These are phyloP conservation scores for Quercus gilva DNA, from an alignment of 306 rosid species.

Conservation along the genomic window DNA sequence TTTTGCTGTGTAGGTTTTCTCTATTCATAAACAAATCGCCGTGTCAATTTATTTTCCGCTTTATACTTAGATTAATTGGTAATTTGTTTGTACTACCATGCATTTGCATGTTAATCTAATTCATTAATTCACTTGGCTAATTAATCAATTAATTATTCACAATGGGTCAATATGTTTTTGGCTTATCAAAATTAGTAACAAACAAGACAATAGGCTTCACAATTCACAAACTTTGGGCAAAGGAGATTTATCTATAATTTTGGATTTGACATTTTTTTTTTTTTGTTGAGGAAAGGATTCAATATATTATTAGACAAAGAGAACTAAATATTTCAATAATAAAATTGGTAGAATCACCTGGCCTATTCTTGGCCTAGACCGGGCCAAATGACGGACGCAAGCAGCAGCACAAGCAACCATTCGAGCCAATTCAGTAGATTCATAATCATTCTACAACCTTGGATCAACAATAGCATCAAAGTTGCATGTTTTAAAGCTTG, in stretches of 20 bases:
- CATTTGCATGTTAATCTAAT: no score
- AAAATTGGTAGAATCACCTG: constrained; percentile 35
- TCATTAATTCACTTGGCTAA: no score
- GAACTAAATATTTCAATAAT: neutral
- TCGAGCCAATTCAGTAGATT: constrained; percentile 42
- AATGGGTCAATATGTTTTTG: no score
- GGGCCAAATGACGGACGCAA: constrained; percentile 50
- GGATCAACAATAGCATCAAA: constrained; percentile 46
- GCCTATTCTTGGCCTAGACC: constrained; percentile 62
- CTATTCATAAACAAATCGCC: no score
- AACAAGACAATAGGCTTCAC: neutral
- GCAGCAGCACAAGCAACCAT: constrained; percentile 58
- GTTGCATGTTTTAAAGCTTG: constrained; percentile 46
- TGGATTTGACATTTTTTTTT: neutral
- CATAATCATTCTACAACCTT: constrained; percentile 43
- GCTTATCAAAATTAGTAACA: no score
- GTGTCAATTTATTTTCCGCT: no score
- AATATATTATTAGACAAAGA: neutral
- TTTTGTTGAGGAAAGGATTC: no score
- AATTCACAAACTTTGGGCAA: neutral
- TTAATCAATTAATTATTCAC: no score
- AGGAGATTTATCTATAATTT: neutral
- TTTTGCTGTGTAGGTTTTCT: no score
- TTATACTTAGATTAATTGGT: no score
- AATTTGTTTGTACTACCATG: no score